These are phyloP conservation scores for Candida hispaniensis DNA, from an alignment of 805 yeast species.

Conservation along the genomic window DNA sequence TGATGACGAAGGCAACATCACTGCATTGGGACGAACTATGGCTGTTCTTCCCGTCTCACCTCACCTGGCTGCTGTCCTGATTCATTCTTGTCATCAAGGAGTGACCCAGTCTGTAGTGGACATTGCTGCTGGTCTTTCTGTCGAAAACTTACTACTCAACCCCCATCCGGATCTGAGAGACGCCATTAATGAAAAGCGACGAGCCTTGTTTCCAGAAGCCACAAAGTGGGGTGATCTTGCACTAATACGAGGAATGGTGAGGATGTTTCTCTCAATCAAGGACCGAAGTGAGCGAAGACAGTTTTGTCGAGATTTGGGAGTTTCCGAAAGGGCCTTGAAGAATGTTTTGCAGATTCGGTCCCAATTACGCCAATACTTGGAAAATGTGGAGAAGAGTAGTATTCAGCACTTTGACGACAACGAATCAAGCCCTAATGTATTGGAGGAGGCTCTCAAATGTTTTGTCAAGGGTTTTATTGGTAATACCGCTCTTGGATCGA, in stretches of 20 bases:
- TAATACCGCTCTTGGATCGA: constrained; percentile 88
- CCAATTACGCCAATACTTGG: constrained; percentile 66
- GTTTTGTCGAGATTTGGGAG: constrained; percentile 75
- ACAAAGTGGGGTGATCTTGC: constrained; percentile 68
- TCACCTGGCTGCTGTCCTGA: constrained; percentile 72
- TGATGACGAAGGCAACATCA: constrained; percentile 63
- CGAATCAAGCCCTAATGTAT: constrained; percentile 33
- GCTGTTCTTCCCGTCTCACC: constrained; percentile 88
- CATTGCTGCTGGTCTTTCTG: constrained; percentile 85
- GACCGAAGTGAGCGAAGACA: constrained; percentile 47
- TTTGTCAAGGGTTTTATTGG: constrained; percentile 76
- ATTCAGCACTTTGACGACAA: constrained; percentile 28
- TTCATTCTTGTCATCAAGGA: constrained; percentile 49
- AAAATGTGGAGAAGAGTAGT: constrained; percentile 27
- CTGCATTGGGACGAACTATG: constrained; percentile 74
- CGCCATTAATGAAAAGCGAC: constrained; percentile 66
- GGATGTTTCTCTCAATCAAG: constrained; percentile 39
- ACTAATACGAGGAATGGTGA: constrained; percentile 68
- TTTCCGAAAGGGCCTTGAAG: constrained; percentile 69
- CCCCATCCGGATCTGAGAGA: constrained; percentile 76
- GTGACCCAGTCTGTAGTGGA: constrained; percentile 57
- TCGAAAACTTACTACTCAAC: constrained; percentile 73
- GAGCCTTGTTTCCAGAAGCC: constrained; percentile 62
- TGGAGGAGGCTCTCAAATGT: constrained; percentile 55
- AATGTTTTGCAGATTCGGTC: constrained; percentile 65